Evolutionary conservation across 176 grass and related monocot species (phyloP), one percentile per base, ranked within the genome.

Genomic region (Alopecurus myosuroides): DNA sequence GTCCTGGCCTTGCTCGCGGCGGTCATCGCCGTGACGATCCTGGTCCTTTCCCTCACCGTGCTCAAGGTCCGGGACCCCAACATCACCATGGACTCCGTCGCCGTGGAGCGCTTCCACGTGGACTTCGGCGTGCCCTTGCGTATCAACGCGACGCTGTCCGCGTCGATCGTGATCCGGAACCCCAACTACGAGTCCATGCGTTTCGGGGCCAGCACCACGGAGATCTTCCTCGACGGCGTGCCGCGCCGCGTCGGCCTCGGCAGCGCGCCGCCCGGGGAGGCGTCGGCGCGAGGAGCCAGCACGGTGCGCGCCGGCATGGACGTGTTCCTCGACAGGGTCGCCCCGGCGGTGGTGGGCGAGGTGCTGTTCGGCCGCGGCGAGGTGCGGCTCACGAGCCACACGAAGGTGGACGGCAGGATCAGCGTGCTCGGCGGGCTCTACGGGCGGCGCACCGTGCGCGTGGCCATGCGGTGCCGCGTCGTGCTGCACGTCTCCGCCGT

Each of bases 181-280:
- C 85, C 85, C 3, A 92, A 92, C 90, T 82, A 84, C 82, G 85
- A 78, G 46, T 92, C 90, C 19, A 78, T 92, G 82, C 70, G 83
- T 13, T 90, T 92, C 83, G 83, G 65, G 22, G 56, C 66, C 26
- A 90, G 90, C 83, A 39, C 49, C 11, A 95, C 93, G 30, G 80
- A 86, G 48, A 81, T 95, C 25, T 86, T 86, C 87, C 40, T 87
- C 18, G 89, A 70, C 15, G 74, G 77, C 68, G 63, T 76, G 49
- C 66, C 26, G 20, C 55, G 7, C 25, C 40, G 28, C 76, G 85
- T 94, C 4, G 93, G 90, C 18, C 78, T 88, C 0, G 83, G 82
- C 2, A 60, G 70, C 61, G 76, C 84, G 9, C 81, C 51, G 51
- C 52, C 84, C 3, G 91, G 87, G 4, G 53, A 77, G 80, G 87